Conservation (phyloP, 495 filamentous ascomycete genomes). For the Astrothelium subdiscretum region DNA sequence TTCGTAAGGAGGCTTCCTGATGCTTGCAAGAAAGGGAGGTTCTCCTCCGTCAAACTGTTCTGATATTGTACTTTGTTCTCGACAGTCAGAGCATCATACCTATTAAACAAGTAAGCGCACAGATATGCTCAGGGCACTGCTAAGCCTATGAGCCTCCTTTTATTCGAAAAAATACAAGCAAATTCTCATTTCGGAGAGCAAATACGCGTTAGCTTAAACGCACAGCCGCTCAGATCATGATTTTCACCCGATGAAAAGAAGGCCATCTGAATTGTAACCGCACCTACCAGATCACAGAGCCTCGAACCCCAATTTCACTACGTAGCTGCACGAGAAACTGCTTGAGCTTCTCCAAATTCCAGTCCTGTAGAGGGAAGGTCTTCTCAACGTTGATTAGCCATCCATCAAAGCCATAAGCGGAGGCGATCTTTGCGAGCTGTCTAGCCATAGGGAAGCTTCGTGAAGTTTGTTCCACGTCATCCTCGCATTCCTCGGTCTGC, state of each 20-base stretch:
- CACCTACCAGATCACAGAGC: slow-evolving; percentile 27
- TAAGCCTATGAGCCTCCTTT: neutral
- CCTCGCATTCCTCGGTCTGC: slow-evolving; percentile 10
- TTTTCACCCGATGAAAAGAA: neutral
- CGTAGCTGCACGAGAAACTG: slow-evolving; percentile 26
- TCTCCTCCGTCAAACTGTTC: slow-evolving; percentile 29
- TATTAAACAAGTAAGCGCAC: neutral
- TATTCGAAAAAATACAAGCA: too few relatives aligned
- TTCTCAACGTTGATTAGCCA: slow-evolving; percentile 38
- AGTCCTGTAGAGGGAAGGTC: slow-evolving; percentile 23
- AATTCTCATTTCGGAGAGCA: too few relatives aligned
- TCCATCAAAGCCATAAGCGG: slow-evolving; percentile 36
- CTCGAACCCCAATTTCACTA: slow-evolving; percentile 15
- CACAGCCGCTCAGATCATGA: too few relatives aligned
- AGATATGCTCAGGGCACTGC: neutral
- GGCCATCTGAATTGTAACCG: too few relatives aligned
- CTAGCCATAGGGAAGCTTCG: slow-evolving; percentile 24
- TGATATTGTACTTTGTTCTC: slow-evolving; percentile 32
- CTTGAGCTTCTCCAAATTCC: slow-evolving; percentile 17
- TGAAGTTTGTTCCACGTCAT: neutral
- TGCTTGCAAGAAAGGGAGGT: slow-evolving; percentile 23
- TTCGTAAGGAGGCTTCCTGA: slow-evolving; percentile 31
- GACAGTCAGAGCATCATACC: slow-evolving; percentile 35
- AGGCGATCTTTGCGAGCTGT: slow-evolving; percentile 28
- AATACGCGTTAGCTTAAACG: too few relatives aligned